Base-by-base conservation (phyloP, 2,329 filamentous ascomycete genomes). In the Colletotrichum tabaci region DNA sequence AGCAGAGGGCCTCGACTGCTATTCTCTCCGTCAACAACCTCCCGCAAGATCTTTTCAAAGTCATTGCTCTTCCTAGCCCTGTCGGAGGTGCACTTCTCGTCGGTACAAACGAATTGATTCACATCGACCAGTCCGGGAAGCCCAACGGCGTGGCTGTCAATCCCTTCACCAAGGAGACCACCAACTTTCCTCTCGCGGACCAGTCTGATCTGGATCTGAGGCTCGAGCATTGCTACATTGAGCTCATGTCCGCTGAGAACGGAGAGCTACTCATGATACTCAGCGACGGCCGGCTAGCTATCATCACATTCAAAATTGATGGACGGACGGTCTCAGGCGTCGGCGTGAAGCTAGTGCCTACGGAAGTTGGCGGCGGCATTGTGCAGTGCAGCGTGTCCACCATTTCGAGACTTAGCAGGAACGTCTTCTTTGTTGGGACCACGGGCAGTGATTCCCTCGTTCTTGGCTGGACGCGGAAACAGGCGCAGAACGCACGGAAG, bases 71-170 rank as follows among this genome's bases (percentile, higher is more conserved):
- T 3, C 94, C 95, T 5, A 87, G 93, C 7, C 96, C 96, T 1
- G 92, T 98, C 50, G 96, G 96, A 30, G 96, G 96, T 53, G 94
- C 95, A 47, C 85, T 99, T 18, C 87, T 99, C 18, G 84, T 98
- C 23, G 97, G 96, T 38, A 88, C 89, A 58, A 98, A 99, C 79
- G 95, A 98, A 79, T 83, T 99, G 73, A 93, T 99, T 72, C 96
- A 99, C 80, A 91, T 99, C 74, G 96, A 98, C 78, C 96, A 99
- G 85, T 94, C 94, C 13, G 96, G 96, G 40, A 98, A 97, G 81
- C 90, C 95, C 15, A 98, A 94, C 77, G 96, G 95, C 2, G 93
- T 98, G 70, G 96, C 93, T 4, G 94, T 99, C 74, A 99, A 99
- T 78, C 89, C 94, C 44, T 97, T 98, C 82, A 92, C 95, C 5